A percentile compares a stretch with the other conserved stretches of the same genome.
Evolutionary conservation across 768 basidiomycete genomes (phyloP).

Genomic region (Pisolithus marmoratus): DNA sequence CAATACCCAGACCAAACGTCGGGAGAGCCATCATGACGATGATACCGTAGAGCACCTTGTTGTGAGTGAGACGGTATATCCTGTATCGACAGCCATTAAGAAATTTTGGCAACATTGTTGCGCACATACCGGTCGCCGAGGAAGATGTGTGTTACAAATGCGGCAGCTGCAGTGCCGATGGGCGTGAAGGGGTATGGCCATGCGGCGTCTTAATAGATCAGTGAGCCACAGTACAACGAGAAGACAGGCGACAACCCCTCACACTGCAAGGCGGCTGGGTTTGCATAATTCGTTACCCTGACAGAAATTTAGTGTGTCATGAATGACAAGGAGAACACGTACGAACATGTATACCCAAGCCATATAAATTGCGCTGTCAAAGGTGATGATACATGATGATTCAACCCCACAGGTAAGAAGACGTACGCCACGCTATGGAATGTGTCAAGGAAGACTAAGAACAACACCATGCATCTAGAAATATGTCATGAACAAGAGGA

Average conservation of each 20-base stretch:
- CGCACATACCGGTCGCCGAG: conserved; percentile 35
- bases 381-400: conserved; percentile 6
- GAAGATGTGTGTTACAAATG: conserved; percentile 42
- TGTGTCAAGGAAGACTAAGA: conserved; percentile 31
- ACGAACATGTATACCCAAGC: conserved; percentile 30
- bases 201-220: conserved; percentile 27
- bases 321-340: background rate
- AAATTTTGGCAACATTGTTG: background rate
- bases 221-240: background rate
- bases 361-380: conserved; percentile 21
- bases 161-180: conserved; percentile 38
- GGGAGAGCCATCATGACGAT: conserved; percentile 31
- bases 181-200: conserved; percentile 48
- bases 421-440: conserved; percentile 27
- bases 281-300: background rate
- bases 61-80: background rate
- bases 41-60: conserved; percentile 18
- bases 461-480: conserved; percentile 27
- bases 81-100: background rate
- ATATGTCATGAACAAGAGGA: background rate
- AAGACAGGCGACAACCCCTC: background rate
- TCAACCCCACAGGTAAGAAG: background rate
- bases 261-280: background rate
- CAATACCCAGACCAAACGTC: conserved; percentile 38
- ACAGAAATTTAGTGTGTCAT: background rate